Base-by-base conservation (phyloP, 306 rosid species). In the Quercus mongolica region DNA sequence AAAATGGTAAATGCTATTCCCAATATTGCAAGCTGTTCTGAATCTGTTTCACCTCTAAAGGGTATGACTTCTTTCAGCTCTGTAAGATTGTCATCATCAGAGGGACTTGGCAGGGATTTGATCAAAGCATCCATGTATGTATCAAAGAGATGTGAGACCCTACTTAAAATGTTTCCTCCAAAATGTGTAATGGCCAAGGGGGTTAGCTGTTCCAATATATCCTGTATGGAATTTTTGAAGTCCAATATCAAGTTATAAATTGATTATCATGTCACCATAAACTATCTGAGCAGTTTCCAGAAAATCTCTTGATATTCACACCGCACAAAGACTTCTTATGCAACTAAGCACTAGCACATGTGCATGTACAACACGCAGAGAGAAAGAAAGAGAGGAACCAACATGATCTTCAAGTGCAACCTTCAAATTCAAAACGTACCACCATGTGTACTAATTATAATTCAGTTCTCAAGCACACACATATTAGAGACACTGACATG, bases 31-130 rank as follows among this genome's bases (percentile, higher is more conserved):
- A 95, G 95, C 82, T 95, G 98, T 85, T 95, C 99, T 3, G 97
- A 84, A 85, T 95, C 99, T 55, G 99, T 93, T 79, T 95, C 99
- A 38, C 94, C 97, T 90, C 96, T 89, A 79, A 93, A 90, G 78
- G 86, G 87, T 55, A 89, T 74, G 0, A 80, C 81, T 79, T 91
- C 98, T 86, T 91, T 95, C 55, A 93, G 81, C 83, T 95, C 98
- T 6, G 90, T 85, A 76, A 93, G 90, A 84, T 78, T 86, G 76
- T 95, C 99, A 79, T 95, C 99, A 76, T 95, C 99, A 56, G 98
- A 92, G 77, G 98, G 95, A 77, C 94, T 88, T 8, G 94, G 97
- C 62, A 95, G 79, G 28, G 93, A 87, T 85, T 89, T 95, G 85
- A 88, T 91, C 81, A 95, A 85, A 80, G 93, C 90, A 76, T 95